These are phyloP conservation scores for Fusarium nurragi DNA, from an alignment of 2,329 filamentous ascomycete species.

Conservation along the genomic window DNA sequence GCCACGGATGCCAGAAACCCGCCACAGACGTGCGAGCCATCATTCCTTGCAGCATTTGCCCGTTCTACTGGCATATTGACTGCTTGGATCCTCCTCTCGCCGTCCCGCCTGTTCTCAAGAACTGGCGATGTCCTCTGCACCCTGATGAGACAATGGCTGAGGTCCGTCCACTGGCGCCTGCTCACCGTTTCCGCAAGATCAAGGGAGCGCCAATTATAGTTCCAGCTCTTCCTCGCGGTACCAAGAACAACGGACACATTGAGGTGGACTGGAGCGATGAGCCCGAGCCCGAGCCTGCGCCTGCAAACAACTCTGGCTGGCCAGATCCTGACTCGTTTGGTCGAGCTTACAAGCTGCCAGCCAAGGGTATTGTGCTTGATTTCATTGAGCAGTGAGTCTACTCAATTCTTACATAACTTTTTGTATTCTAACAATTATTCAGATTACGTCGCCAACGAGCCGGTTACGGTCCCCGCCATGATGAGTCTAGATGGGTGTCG, in stretches of 20 bases:
- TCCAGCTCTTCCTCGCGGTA: slow-evolving; percentile 68
- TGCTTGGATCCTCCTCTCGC: slow-evolving; percentile 87
- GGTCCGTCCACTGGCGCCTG: slow-evolving; percentile 67
- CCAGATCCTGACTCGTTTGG: slow-evolving; percentile 69
- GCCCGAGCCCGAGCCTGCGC: slow-evolving; percentile 66
- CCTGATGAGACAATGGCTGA: slow-evolving; percentile 76
- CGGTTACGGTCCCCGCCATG: slow-evolving; percentile 48
- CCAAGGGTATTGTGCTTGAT: slow-evolving; percentile 72
- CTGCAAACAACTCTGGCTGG: slow-evolving; percentile 65
- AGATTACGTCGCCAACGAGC: slow-evolving; percentile 53
- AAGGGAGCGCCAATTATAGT: slow-evolving; percentile 63
- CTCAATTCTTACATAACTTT: not conserved
- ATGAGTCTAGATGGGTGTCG: slow-evolving; percentile 47
- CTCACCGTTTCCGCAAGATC: slow-evolving; percentile 69
- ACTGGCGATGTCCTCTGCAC: slow-evolving; percentile 91
- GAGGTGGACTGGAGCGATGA: slow-evolving; percentile 72
- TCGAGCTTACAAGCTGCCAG: slow-evolving; percentile 70
- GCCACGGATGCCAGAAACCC: slow-evolving; percentile 76
- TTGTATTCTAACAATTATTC: slow-evolving; percentile 24
- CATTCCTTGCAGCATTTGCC: slow-evolving; percentile 86
- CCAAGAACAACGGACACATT: slow-evolving; percentile 75
- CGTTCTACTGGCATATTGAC: slow-evolving; percentile 88
- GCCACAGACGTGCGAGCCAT: slow-evolving; percentile 72
- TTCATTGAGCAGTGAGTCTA: slow-evolving; percentile 72
- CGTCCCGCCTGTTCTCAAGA: slow-evolving; percentile 77